These are phyloP conservation scores for Scheffersomyces amazonensis DNA, from an alignment of 805 yeast genomes.

Conservation along the genomic window DNA sequence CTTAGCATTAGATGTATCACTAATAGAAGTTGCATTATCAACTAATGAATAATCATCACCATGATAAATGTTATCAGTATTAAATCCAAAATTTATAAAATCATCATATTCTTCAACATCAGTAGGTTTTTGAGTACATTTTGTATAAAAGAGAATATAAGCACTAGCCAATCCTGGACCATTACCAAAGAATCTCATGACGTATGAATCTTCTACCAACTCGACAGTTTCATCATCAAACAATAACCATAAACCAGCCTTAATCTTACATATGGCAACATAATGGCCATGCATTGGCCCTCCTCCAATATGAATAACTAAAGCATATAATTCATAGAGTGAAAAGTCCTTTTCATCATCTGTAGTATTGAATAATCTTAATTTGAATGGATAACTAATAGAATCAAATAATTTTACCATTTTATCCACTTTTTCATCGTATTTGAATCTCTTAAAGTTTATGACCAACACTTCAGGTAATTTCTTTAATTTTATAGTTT, in stretches of 20 bases:
- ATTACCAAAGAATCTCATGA: slow-evolving; percentile 83
- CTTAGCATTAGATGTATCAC: not conserved
- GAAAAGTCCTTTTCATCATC: slow-evolving; percentile 41
- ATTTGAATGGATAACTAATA: slow-evolving; percentile 71
- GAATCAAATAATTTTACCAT: slow-evolving; percentile 86
- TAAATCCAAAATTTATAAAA: slow-evolving; percentile 32
- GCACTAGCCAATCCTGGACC: slow-evolving; percentile 88
- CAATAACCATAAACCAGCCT: slow-evolving; percentile 79
- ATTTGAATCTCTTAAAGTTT: slow-evolving; percentile 90
- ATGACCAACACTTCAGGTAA: slow-evolving; percentile 78
- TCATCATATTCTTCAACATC: slow-evolving; percentile 36
- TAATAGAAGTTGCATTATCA: not conserved
- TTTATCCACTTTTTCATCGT: slow-evolving; percentile 75
- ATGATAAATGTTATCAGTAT: slow-evolving; percentile 25
- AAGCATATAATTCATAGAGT: slow-evolving; percentile 76
- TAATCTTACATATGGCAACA: slow-evolving; percentile 79
- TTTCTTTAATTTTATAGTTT: slow-evolving; percentile 74
- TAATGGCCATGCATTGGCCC: slow-evolving; percentile 99
- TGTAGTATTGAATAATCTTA: slow-evolving; percentile 70
- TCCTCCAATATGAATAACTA: slow-evolving; percentile 94
- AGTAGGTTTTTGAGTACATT: slow-evolving; percentile 28
- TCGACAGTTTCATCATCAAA: slow-evolving; percentile 97
- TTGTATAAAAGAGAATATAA: slow-evolving; percentile 77
- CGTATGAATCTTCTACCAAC: slow-evolving; percentile 77
- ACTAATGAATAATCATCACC: slow-evolving; percentile 26